Evolutionary conservation across 164 flowering plant species (phyloP), one percentile per base, ranked within the genome.

Genomic region (Aristolochia contorta): DNA sequence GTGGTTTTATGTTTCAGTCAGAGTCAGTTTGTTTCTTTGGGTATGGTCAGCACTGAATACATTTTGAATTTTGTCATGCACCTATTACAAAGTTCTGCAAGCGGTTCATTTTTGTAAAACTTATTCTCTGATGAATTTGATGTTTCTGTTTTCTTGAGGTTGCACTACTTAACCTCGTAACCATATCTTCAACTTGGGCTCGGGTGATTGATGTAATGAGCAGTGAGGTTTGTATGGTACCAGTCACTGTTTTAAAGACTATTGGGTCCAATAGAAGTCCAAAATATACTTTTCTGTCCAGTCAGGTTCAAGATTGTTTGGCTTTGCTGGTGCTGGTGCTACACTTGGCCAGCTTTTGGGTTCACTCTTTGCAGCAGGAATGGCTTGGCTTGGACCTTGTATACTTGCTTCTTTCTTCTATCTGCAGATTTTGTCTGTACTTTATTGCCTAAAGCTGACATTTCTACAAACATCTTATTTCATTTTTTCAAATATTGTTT

Each of bases 271-370:
- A 13, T 60, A 56, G 13, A 43, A 20, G 32, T 58, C 58, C 75
- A 70, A 22, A 22, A 65, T 60, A 53, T 63, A 67, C 49, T 63
- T 74, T 55, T 70, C 32, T 70, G 56, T 90, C 75, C 97, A 93
- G 97, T 84, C 97, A 88, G 99, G 97, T 79, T 81, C 96, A 62
- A 88, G 99, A 88, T 77, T 93, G 72, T 90, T 93, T 80, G 99
- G 99, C 55, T 93, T 93, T 75, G 81, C 90, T 71, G 99, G 99
- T 66, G 97, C 99, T 66, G 99, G 99, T 76, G 99, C 99, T 47
- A 93, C 99, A 55, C 80, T 93, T 63, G 99, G 99, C 15, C 97
- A 93, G 77, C 92, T 93, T 57, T 77, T 81, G 78, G 99, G 99
- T 57, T 93, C 97, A 56, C 69, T 93, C 64, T 86, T 90, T 81